Evolutionary conservation across 768 basidiomycete species (phyloP).

Genomic region (Nidularia sp.): DNA sequence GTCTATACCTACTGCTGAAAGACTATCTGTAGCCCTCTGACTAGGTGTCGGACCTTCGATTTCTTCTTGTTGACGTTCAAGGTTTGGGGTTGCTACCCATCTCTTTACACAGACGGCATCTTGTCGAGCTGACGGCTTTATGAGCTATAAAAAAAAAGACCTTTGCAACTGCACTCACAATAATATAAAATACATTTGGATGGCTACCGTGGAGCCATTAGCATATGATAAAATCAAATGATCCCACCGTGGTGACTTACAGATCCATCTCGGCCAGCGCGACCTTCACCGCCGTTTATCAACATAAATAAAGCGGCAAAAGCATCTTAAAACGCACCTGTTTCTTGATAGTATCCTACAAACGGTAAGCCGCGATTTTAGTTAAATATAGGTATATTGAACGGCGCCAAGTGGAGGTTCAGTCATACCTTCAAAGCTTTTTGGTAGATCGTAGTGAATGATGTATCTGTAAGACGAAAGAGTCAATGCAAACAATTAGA

Average conservation of each 20-base stretch:
- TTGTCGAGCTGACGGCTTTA: conserved; percentile 56
- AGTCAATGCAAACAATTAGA: background rate
- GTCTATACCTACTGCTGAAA: conserved; percentile 47
- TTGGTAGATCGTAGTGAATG: conserved; percentile 79
- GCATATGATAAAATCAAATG: background rate
- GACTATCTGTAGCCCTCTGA: conserved; percentile 62
- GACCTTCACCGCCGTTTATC: conserved; percentile 36
- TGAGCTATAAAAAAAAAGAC: background rate
- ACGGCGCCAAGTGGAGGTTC: background rate
- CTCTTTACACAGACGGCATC: conserved; percentile 55
- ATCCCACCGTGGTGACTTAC: conserved; percentile 30
- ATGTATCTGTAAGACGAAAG: conserved; percentile 45
- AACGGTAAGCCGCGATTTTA: background rate
- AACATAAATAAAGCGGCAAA: conserved; percentile 1
- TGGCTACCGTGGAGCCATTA: conserved; percentile 37
- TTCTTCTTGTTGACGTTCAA: conserved; percentile 40
- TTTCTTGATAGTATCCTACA: conserved; percentile 84
- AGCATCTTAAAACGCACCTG: conserved; percentile 40
- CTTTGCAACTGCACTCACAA: conserved; percentile 42
- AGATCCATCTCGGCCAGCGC: conserved; percentile 74
- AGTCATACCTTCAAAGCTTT: conserved; percentile 71
- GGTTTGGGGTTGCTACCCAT: conserved; percentile 43
- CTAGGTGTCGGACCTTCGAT: conserved; percentile 57
- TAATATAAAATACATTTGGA: conserved; percentile 82
- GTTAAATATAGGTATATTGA: background rate